These are phyloP conservation scores for Nidularia sp. DNA, from an alignment of 768 basidiomycete genomes.

Conservation along the genomic window DNA sequence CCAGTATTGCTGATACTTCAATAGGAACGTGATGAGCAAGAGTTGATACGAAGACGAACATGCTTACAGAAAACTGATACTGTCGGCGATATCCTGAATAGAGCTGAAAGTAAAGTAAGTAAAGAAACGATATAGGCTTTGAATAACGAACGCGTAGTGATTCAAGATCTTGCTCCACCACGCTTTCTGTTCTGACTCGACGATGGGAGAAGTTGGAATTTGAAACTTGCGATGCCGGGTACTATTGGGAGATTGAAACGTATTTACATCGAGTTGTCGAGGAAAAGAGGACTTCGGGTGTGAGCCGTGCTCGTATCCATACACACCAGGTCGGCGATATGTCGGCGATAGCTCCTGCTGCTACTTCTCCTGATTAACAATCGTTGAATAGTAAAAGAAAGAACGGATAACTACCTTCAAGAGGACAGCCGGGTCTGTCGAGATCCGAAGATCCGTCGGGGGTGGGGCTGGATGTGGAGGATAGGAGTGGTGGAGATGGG, in stretches of 20 bases:
- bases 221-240: conserved; percentile 25
- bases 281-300: conserved; percentile 32
- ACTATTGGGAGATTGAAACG: conserved; percentile 25
- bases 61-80: conserved; percentile 23
- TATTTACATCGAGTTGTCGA: conserved; percentile 32
- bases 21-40: neutral
- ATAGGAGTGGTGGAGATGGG: neutral
- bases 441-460: conserved; percentile 23
- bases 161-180: conserved; percentile 43
- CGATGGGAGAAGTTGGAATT: conserved; percentile 24
- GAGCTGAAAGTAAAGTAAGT: neutral
- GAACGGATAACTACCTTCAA: conserved; percentile 19
- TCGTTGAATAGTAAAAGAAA: conserved; percentile 1
- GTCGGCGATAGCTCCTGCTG: conserved; percentile 21
- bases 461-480: conserved; percentile 8
- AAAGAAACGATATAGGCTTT: neutral
- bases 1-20: conserved; percentile 59
- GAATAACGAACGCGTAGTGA: conserved; percentile 28
- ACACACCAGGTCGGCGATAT: conserved; percentile 23
- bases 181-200: conserved; percentile 27
- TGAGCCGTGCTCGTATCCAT: conserved; percentile 29
- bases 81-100: conserved; percentile 15
- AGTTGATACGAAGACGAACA: neutral
- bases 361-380: conserved; percentile 8
- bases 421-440: conserved; percentile 16